A percentile compares a stretch with the other conserved stretches of the same genome.
phyloP scores from a whole-genome alignment of 495 filamentous ascomycete genomes.

The Entonaema liquescens region DNA sequence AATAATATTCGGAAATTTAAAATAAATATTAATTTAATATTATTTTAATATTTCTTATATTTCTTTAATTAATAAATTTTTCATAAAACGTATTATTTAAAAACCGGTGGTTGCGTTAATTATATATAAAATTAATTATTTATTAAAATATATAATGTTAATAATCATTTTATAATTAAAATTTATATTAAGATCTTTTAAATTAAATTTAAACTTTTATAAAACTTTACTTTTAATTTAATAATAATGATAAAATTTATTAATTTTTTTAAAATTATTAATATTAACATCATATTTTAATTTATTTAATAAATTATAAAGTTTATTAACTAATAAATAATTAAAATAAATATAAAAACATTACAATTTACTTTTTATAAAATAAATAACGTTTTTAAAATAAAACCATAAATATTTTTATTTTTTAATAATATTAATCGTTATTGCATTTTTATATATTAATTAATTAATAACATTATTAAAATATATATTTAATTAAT shows the following conservation, averaged over 20 bases:
- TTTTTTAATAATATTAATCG: not conserved
- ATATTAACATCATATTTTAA: too few relatives aligned
- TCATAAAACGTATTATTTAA: too few relatives aligned
- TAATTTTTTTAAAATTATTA: too few relatives aligned
- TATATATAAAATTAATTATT: not conserved
- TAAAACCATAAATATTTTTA: too few relatives aligned
- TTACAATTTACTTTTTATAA: conserved; percentile 24
- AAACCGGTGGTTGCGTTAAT: not conserved
- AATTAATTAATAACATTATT: too few relatives aligned
- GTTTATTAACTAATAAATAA: not conserved
- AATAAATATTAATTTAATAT: not conserved
- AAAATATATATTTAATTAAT: not conserved
- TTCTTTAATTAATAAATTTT: too few relatives aligned
- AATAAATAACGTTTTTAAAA: too few relatives aligned
- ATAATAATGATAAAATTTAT: too few relatives aligned
- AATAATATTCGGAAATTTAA: not conserved
- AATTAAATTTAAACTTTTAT: not conserved
- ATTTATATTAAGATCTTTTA: not conserved
- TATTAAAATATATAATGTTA: conserved; percentile 1
- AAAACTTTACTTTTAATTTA: not conserved
- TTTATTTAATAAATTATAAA: not conserved
- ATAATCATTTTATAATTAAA: too few relatives aligned
- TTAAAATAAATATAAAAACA: not conserved
- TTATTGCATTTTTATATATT: too few relatives aligned
- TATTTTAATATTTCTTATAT: too few relatives aligned